Evolutionary conservation across 2,329 filamentous ascomycete genomes (phyloP).

Genomic region (Dichotomopilus funicola): DNA sequence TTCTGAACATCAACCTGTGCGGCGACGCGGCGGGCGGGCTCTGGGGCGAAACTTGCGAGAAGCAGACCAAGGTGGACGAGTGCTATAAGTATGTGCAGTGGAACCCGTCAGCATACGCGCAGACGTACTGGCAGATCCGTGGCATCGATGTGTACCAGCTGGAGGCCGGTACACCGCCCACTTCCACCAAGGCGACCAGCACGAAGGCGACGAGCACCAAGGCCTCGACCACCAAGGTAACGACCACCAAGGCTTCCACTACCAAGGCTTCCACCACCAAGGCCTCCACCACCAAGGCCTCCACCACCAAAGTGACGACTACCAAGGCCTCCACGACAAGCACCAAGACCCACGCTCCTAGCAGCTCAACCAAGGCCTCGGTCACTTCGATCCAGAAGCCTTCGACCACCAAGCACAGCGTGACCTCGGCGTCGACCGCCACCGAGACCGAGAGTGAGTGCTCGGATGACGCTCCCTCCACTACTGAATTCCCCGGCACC

Average conservation of each 20-base stretch:
- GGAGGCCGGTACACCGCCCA: constrained; percentile 14
- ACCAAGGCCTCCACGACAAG: neutral
- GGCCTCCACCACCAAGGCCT: neutral
- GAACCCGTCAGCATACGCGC: constrained; percentile 31
- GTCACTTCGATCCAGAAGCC: neutral
- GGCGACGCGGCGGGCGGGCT: constrained; percentile 56
- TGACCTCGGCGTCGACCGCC: neutral
- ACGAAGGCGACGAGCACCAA: constrained; percentile 5
- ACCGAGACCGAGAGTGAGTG: constrained; percentile 7
- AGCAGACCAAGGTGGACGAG: constrained; percentile 21
- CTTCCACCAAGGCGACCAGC: constrained; percentile 13
- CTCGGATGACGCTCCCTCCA: constrained; percentile 1
- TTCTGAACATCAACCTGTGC: constrained; percentile 70
- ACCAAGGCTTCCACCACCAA: constrained; percentile 1
- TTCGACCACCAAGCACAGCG: neutral
- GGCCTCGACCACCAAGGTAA: neutral
- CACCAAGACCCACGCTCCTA: constrained; percentile 1
- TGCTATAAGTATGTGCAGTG: constrained; percentile 35
- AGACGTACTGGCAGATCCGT: constrained; percentile 42
- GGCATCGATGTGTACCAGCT: constrained; percentile 30
- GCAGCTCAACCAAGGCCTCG: neutral
- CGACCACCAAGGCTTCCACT: neutral
- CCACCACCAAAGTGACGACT: neutral
- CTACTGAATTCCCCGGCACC: neutral
- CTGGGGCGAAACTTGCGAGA: constrained; percentile 27